Base-by-base conservation (phyloP, 2,329 filamentous ascomycete genomes). In the Paecilomyces dactylethromorphus region DNA sequence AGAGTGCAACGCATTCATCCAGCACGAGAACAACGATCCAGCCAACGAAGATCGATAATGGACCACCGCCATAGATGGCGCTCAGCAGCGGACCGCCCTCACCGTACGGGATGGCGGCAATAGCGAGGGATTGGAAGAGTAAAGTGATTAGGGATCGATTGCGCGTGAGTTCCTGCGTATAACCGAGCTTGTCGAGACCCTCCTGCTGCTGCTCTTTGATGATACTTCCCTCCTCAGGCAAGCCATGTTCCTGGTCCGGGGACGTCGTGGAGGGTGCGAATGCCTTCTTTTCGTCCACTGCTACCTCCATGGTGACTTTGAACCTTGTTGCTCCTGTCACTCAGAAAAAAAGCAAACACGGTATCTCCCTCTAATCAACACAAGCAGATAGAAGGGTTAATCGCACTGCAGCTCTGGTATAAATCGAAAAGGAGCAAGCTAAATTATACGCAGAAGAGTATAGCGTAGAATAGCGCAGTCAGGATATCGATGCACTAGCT, bases 131-230 rank as follows among this genome's bases (percentile, higher is more conserved):
- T 68, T 86, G 84, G 68, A 87, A 87, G 12, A 87, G 75, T 1
- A 87, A 73, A 0, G 83, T 86, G 62, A 81, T 77, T 65, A 86
- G 78, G 0, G 84, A 86, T 32, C 85, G 79, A 62, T 87, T 87
- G 22, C 83, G 80, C 21, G 70, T 74, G 18, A 87, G 73, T 65
- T 85, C 82, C 3, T 82, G 78, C 58, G 78, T 81, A 71, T 87
- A 87, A 29, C 84, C 83, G 22, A 87, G 73, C n/a, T 71, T 62
- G 26, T 72, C 71, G 24, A 79, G 68, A 26, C 67, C 63, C 12
- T 72, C 64, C 22, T 66, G 67, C 58, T 66, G 67, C 58, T 72
- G 67, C 45, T 70, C 68, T 18, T 69, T 59, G 66, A 73, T 39
- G 32, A 57, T 62, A 53, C 63, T 63, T 51, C 59, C 50, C 22